These are phyloP conservation scores for Extremus antarcticus DNA, from an alignment of 495 filamentous ascomycete species.

Conservation along the genomic window DNA sequence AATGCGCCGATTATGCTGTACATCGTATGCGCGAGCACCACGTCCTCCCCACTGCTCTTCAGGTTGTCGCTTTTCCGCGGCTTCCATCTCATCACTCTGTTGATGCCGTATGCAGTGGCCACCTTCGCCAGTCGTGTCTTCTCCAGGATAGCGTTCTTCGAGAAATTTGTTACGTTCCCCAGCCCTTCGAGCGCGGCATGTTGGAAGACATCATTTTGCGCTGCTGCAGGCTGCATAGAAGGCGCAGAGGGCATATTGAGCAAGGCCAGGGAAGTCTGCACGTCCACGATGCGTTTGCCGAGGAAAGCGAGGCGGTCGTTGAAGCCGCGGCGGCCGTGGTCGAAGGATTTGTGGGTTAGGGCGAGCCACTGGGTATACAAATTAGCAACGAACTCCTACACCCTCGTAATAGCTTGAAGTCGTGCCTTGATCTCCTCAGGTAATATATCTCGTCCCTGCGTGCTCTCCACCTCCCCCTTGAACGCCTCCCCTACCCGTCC, in stretches of 20 bases:
- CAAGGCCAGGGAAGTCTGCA: slow-evolving; percentile 66
- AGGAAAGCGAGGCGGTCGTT: slow-evolving; percentile 88
- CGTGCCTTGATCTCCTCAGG: slow-evolving; percentile 57
- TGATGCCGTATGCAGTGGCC: slow-evolving; percentile 56
- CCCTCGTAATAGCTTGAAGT: not conserved
- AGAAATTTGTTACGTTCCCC: slow-evolving; percentile 49
- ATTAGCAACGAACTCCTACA: not conserved
- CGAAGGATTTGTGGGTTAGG: slow-evolving; percentile 96
- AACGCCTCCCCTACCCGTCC: slow-evolving; percentile 56
- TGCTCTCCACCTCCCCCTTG: slow-evolving; percentile 24
- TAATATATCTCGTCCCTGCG: slow-evolving; percentile 38
- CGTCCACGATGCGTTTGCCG: slow-evolving; percentile 73
- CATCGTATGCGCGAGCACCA: slow-evolving; percentile 62
- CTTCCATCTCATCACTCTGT: slow-evolving; percentile 72
- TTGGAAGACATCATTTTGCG: slow-evolving; percentile 46
- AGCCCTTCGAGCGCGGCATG: slow-evolving; percentile 65
- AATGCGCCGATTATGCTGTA: slow-evolving; percentile 83
- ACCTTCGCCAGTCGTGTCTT: slow-evolving; percentile 53
- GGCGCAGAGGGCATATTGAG: slow-evolving; percentile 37
- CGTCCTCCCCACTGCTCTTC: slow-evolving; percentile 54
- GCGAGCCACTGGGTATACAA: slow-evolving; percentile 67
- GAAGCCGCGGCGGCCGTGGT: slow-evolving; percentile 84
- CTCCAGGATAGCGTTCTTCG: slow-evolving; percentile 45
- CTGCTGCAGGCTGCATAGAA: slow-evolving; percentile 3
- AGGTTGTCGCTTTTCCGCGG: slow-evolving; percentile 71